These are phyloP conservation scores for Aureobasidium pullulans DNA, from an alignment of 2,329 filamentous ascomycete species.

Conservation along the genomic window DNA sequence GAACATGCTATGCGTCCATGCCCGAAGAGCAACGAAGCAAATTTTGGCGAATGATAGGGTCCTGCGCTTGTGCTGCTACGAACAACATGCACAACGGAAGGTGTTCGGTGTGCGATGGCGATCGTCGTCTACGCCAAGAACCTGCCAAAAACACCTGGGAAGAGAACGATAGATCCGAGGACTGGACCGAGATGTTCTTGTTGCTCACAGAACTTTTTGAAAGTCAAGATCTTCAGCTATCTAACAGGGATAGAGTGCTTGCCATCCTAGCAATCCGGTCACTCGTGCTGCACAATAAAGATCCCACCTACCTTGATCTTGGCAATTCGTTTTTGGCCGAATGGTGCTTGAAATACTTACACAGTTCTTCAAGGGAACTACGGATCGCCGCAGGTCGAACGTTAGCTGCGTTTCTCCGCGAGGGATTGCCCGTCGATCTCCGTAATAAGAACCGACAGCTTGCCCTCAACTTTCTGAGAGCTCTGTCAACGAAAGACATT, in stretches of 20 bases:
- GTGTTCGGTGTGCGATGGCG: slow-evolving; percentile 5
- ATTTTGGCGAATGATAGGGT: slow-evolving; percentile 6
- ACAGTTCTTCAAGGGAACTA: slow-evolving; percentile 78
- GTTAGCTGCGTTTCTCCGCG: slow-evolving; percentile 57
- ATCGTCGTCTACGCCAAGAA: not conserved
- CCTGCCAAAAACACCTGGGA: slow-evolving; percentile 3
- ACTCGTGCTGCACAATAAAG: slow-evolving; percentile 59
- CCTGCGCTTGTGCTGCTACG: slow-evolving; percentile 12
- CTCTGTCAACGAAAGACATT: slow-evolving; percentile 61
- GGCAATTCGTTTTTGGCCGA: slow-evolving; percentile 62
- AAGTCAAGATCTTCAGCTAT: slow-evolving; percentile 13
- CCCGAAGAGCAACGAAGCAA: slow-evolving; percentile 5
- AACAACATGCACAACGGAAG: not conserved
- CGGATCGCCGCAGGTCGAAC: slow-evolving; percentile 71
- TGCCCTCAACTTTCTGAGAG: slow-evolving; percentile 63
- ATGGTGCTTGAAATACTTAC: slow-evolving; percentile 73
- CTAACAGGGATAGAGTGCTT: slow-evolving; percentile 55
- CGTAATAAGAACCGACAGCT: slow-evolving; percentile 59
- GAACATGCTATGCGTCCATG: slow-evolving; percentile 21
- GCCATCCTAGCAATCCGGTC: slow-evolving; percentile 66
- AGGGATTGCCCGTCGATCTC: slow-evolving; percentile 40
- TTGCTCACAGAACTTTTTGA: slow-evolving; percentile 14
- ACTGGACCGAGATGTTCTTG: slow-evolving; percentile 24
- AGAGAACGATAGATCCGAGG: slow-evolving; percentile 16
- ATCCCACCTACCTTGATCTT: slow-evolving; percentile 56